phyloP scores from a whole-genome alignment of 73 alveolate genomes.

The Effrenium voratum region DNA sequence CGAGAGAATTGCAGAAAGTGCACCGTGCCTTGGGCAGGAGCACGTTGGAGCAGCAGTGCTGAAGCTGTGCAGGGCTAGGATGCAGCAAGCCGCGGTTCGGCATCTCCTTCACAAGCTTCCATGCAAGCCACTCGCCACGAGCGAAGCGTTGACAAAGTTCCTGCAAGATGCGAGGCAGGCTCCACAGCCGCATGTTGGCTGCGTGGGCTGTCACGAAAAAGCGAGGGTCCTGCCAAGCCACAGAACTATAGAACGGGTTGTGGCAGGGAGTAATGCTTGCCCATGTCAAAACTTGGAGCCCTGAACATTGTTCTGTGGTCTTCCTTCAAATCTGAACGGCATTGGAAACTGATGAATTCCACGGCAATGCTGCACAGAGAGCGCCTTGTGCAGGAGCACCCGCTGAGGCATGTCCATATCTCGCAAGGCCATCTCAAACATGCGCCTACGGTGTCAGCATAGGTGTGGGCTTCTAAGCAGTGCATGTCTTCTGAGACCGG shows the following conservation, averaged over 20 bases:
- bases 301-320: no score
- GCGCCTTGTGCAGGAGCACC: slow-evolving; percentile 22
- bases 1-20: no score
- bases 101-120: not conserved
- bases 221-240: slow-evolving; percentile 71
- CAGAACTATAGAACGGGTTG: no score
- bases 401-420: slow-evolving; percentile 35
- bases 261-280: no score
- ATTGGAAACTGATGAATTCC: no score
- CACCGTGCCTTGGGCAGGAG: not conserved
- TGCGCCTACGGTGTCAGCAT: not conserved
- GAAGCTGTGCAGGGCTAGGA: not conserved
- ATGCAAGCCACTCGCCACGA: not conserved
- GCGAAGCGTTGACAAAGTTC: not conserved
- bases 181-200: slow-evolving; percentile 27
- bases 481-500: not conserved
- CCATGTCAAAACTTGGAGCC: no score
- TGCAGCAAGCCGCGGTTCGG: not conserved
- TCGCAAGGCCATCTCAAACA: slow-evolving; percentile 25
- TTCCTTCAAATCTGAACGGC: no score
- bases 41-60: slow-evolving; percentile 23
- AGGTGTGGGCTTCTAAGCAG: not conserved
- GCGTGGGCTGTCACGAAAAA: slow-evolving; percentile 47
- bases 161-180: not conserved
- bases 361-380: no score